Percentiles rank a stretch among this genome's conserved stretches.
Conservation (phyloP, 257 asterid genomes). For the Verbascum thapsus region DNA sequence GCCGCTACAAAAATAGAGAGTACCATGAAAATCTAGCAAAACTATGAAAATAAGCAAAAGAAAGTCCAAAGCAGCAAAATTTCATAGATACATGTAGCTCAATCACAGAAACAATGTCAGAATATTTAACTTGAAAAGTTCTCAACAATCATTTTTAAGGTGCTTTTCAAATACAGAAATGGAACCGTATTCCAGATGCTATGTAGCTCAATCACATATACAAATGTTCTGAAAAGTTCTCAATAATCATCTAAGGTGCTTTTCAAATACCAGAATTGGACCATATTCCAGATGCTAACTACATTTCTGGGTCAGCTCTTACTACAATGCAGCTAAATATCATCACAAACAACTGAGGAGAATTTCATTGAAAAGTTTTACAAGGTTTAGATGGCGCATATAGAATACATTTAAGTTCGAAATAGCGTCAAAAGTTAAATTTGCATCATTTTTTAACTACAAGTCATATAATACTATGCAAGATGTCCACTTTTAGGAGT, state of each 20-base stretch:
- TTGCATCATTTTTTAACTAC: no score
- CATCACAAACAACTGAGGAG: constrained; percentile 9
- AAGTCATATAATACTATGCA: neutral
- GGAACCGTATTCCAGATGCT: no score
- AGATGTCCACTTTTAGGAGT: neutral
- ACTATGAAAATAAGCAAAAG: constrained; percentile 5
- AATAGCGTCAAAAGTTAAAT: neutral
- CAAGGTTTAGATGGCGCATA: constrained; percentile 9
- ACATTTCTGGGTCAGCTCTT: no score
- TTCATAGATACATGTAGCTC: constrained; percentile 6
- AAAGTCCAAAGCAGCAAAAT: neutral
- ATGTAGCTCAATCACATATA: no score
- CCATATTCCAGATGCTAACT: no score
- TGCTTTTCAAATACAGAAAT: constrained; percentile 16
- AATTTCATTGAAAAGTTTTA: no score
- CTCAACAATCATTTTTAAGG: neutral
- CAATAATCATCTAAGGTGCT: no score
- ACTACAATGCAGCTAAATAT: no score
- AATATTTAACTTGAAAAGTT: neutral
- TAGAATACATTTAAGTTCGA: neutral
- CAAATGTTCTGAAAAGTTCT: no score
- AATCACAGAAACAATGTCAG: neutral
- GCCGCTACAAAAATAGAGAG: constrained; percentile 41
- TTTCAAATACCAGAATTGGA: no score
- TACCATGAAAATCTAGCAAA: constrained; percentile 19